Evolutionary conservation across 75 land plant genomes (phyloP).

Genomic region (Pseudotsuga menziesii): DNA sequence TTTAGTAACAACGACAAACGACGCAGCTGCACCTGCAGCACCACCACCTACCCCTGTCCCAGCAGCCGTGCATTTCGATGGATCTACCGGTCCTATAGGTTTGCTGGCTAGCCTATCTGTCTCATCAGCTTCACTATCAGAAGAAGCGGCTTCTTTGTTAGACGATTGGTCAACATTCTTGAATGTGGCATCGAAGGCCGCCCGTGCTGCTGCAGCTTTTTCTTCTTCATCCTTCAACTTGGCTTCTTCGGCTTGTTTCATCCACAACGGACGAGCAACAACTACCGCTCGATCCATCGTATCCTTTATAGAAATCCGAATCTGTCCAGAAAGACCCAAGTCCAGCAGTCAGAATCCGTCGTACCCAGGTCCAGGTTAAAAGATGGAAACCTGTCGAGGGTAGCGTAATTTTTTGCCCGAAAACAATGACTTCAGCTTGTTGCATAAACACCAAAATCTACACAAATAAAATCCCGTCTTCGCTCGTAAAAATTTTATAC

Average conservation of each 20-base stretch:
- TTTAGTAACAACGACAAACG: conserved; percentile 73
- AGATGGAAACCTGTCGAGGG: no score
- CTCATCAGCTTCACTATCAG: conserved; percentile 73
- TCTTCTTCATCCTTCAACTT: conserved; percentile 87
- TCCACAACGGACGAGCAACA: conserved; percentile 67
- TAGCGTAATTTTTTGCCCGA: no score
- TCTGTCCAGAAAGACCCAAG: no score
- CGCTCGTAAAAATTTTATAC: no score
- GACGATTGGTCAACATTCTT: conserved; percentile 40
- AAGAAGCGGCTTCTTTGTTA: conserved; percentile 13
- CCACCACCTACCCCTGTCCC: conserved; percentile 94
- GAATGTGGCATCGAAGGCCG: conserved; percentile 96
- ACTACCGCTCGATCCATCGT: conserved; percentile 64
- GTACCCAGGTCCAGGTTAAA: no score
- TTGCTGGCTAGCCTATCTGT: conserved; percentile 29
- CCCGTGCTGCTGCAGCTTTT: conserved; percentile 89
- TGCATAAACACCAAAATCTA: no score
- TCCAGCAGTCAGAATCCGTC: no score
- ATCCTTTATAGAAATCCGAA: background rate
- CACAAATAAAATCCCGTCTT: no score
- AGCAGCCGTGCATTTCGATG: conserved; percentile 78
- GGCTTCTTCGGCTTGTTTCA: conserved; percentile 99
- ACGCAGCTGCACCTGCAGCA: conserved; percentile 58
- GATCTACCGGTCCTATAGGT: conserved; percentile 89
- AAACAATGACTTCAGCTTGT: no score